Evolutionary conservation across 768 basidiomycete species (phyloP).

Genomic region (Porphyrellus cyaneotinctus): DNA sequence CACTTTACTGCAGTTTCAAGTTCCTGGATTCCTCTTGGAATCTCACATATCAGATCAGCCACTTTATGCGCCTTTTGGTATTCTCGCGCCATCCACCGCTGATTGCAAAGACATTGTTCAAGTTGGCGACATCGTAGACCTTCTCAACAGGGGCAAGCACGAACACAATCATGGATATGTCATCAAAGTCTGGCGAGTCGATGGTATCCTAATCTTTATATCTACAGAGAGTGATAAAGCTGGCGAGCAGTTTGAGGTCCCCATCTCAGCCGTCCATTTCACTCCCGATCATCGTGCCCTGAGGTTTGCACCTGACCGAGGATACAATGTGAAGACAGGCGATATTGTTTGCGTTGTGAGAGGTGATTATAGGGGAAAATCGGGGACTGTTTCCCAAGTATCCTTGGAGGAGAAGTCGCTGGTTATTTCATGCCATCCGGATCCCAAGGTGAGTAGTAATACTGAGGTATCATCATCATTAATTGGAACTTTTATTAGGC

Average conservation of each 20-base stretch:
- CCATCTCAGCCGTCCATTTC: not conserved
- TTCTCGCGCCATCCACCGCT: not conserved
- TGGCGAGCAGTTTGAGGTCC: not conserved
- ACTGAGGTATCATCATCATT: not conserved
- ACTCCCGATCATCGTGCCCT: not conserved
- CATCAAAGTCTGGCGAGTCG: not conserved
- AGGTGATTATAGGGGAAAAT: not conserved
- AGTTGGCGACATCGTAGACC: not conserved
- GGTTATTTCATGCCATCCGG: not conserved
- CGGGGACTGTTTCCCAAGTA: not conserved
- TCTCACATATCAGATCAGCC: not conserved
- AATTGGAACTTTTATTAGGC: not conserved
- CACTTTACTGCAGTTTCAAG: not conserved
- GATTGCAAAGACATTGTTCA: not conserved
- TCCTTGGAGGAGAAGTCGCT: not conserved
- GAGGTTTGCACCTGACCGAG: not conserved
- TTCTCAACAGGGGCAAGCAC: not conserved
- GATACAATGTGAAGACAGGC: not conserved
- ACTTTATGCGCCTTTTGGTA: not conserved
- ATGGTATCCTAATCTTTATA: not conserved
- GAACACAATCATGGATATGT: not conserved
- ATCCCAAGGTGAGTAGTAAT: not conserved
- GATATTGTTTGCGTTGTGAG: not conserved
- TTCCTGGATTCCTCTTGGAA: not conserved
- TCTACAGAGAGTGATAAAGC: not conserved